Percentiles rank a stretch among this genome's conserved stretches.
These are phyloP conservation scores for Acrocalymma vagum DNA, from an alignment of 2,329 filamentous ascomycete species.

Conservation along the genomic window DNA sequence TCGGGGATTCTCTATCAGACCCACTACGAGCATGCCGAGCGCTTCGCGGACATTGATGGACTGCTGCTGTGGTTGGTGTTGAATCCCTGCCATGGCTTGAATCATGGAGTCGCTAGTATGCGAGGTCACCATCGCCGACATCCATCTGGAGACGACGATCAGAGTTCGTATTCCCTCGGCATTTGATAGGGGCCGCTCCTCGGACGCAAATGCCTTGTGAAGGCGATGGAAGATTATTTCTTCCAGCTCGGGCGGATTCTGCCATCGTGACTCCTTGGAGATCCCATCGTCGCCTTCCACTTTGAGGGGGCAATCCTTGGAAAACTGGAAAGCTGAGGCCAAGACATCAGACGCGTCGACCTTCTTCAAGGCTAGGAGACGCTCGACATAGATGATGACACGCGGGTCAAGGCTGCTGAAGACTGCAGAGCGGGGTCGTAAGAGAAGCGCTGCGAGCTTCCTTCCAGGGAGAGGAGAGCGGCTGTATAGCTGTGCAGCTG, in stretches of 20 bases:
- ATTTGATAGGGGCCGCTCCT: constrained; percentile 41
- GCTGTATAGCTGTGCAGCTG: constrained; percentile 40
- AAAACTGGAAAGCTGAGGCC: constrained; percentile 40
- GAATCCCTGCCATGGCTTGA: constrained; percentile 48
- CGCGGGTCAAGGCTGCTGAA: constrained; percentile 43
- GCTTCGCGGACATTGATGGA: constrained; percentile 71
- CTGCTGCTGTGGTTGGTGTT: constrained; percentile 60
- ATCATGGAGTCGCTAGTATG: constrained; percentile 50
- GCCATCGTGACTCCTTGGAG: constrained; percentile 34
- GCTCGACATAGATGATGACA: constrained; percentile 44
- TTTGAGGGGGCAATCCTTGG: constrained; percentile 41
- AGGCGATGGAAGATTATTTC: constrained; percentile 48
- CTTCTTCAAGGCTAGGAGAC: constrained; percentile 39
- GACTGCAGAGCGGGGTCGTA: constrained; percentile 39
- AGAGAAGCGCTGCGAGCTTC: constrained; percentile 44
- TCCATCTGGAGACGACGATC: constrained; percentile 44
- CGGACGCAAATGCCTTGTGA: constrained; percentile 42
- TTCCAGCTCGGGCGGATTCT: constrained; percentile 47
- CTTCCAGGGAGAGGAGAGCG: constrained; percentile 44
- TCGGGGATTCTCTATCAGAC: constrained; percentile 67
- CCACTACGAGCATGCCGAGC: constrained; percentile 69
- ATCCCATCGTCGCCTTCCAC: constrained; percentile 23
- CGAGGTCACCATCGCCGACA: constrained; percentile 49
- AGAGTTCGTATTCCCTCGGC: constrained; percentile 41
- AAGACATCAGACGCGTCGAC: constrained; percentile 47